A percentile compares a stretch with the other conserved stretches of the same genome.
These are phyloP conservation scores for Trichothecium sympodiale DNA, from an alignment of 2,329 filamentous ascomycete genomes.

Conservation along the genomic window DNA sequence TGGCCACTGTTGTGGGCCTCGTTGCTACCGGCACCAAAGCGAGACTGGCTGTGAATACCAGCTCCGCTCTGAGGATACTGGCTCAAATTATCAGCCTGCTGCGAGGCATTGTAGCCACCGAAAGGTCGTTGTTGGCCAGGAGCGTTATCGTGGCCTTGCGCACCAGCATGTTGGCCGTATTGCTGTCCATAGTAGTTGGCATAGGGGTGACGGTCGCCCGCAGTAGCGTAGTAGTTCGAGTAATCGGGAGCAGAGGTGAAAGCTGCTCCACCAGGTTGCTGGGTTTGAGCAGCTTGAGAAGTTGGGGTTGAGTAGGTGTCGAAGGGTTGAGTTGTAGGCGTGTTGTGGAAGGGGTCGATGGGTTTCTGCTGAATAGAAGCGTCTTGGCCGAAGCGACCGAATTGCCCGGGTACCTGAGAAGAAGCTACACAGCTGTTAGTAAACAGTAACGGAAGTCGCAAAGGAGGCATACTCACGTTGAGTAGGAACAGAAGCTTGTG, in stretches of 20 bases:
- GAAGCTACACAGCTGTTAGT: constrained; percentile 12
- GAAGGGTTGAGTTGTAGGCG: constrained; percentile 41
- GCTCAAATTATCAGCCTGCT: constrained; percentile 53
- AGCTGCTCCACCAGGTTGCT: constrained; percentile 50
- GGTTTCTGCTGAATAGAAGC: constrained; percentile 60
- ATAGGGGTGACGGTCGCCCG: constrained; percentile 62
- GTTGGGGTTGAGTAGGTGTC: constrained; percentile 51
- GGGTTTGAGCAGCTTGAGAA: constrained; percentile 43
- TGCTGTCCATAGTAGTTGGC: constrained; percentile 66
- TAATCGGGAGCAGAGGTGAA: constrained; percentile 74
- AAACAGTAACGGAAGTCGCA: background rate
- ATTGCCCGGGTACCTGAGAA: constrained; percentile 34
- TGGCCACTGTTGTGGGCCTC: constrained; percentile 80
- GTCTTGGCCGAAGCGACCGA: constrained; percentile 61
- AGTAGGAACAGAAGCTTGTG: constrained; percentile 10
- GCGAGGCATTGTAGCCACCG: constrained; percentile 60
- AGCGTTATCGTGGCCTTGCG: constrained; percentile 58
- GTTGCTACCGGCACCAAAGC: constrained; percentile 43
- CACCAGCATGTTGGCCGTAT: constrained; percentile 43
- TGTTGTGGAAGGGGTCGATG: constrained; percentile 74
- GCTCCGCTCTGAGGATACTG: constrained; percentile 64
- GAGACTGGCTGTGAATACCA: constrained; percentile 38
- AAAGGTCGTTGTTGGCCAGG: constrained; percentile 63
- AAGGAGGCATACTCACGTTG: background rate
- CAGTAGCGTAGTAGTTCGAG: constrained; percentile 74